phyloP scores from a whole-genome alignment of 768 basidiomycete genomes.

The Kwoniella newhampshirensis region DNA sequence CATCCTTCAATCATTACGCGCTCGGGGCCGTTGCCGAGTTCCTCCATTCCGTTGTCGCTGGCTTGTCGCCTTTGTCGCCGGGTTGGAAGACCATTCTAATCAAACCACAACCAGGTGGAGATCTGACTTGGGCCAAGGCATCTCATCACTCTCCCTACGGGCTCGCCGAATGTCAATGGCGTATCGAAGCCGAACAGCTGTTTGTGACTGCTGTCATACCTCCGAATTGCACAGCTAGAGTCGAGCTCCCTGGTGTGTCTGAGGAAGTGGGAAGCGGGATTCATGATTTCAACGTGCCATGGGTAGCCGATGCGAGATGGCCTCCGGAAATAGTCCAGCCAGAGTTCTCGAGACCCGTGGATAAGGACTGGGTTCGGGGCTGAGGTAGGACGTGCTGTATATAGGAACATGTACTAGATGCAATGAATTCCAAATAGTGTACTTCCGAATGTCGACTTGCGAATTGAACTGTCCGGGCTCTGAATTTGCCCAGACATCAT shows the following conservation, averaged over 20 bases:
- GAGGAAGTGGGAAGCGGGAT: conserved; percentile 30
- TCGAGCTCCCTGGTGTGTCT: conserved; percentile 30
- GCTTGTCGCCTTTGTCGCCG: conserved; percentile 27
- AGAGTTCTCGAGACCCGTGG: no score
- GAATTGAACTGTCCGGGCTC: no score
- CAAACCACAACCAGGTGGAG: conserved; percentile 41
- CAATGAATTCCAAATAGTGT: no score
- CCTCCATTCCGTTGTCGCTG: conserved; percentile 36
- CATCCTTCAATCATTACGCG: conserved; percentile 48
- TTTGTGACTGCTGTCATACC: conserved; percentile 30
- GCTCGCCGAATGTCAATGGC: conserved; percentile 23
- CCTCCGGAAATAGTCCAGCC: no score
- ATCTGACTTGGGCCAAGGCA: conserved; percentile 31
- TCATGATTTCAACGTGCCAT: background rate
- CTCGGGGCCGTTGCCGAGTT: conserved; percentile 43
- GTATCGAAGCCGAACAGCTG: conserved; percentile 16
- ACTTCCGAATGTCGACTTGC: no score
- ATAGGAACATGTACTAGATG: no score
- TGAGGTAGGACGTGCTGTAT: no score
- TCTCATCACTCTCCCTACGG: conserved; percentile 29
- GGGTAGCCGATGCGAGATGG: conserved; percentile 11
- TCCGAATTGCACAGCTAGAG: conserved; percentile 30
- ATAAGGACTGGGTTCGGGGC: no score
- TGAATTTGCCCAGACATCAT: no score
- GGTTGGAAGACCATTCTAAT: conserved; percentile 40